Percentiles rank a stretch among this genome's conserved stretches.
These are phyloP conservation scores for Diaporthe helianthi DNA, from an alignment of 2,329 filamentous ascomycete species.

Conservation along the genomic window DNA sequence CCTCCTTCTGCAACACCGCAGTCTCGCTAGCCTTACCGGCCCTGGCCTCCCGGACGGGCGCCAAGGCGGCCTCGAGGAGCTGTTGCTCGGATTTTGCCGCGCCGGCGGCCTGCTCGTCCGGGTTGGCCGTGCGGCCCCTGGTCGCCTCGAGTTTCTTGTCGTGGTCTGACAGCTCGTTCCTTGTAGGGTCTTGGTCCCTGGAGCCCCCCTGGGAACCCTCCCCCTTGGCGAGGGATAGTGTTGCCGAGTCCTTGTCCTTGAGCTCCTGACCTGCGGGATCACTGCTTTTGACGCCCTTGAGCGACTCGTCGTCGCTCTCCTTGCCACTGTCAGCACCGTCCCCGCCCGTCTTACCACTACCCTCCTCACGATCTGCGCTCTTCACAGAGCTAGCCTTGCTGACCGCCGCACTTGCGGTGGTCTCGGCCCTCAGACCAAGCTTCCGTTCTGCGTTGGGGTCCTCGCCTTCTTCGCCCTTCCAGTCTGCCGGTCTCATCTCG, in stretches of 20 bases:
- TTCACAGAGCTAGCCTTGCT: slow-evolving; percentile 76
- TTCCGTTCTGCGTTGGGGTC: slow-evolving; percentile 63
- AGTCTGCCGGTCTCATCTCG: slow-evolving; percentile 75
- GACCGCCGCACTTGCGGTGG: slow-evolving; percentile 69
- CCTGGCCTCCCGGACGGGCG: slow-evolving; percentile 5
- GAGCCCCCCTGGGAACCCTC: not conserved
- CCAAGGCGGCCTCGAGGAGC: not conserved
- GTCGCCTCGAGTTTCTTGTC: slow-evolving; percentile 33
- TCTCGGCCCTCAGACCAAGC: slow-evolving; percentile 72
- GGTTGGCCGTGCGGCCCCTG: slow-evolving; percentile 23
- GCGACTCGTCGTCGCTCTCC: slow-evolving; percentile 39
- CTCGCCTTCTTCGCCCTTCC: slow-evolving; percentile 66
- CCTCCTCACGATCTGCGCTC: slow-evolving; percentile 42
- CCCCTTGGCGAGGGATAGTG: not conserved
- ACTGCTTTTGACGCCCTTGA: slow-evolving; percentile 36
- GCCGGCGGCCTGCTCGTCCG: slow-evolving; percentile 27
- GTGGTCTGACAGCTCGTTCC: slow-evolving; percentile 22
- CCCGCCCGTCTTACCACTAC: not conserved
- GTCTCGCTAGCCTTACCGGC: slow-evolving; percentile 15
- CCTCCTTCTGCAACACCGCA: slow-evolving; percentile 11
- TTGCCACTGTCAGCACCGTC: slow-evolving; percentile 33
- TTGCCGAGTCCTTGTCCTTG: not conserved
- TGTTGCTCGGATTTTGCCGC: slow-evolving; percentile 10
- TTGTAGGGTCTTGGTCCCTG: too few species aligned
- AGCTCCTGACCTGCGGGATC: slow-evolving; percentile 15